A percentile compares a stretch with the other conserved stretches of the same genome.
These are phyloP conservation scores for Echinochloa phyllopogon DNA, from an alignment of 176 grass and related monocot genomes.

Conservation along the genomic window DNA sequence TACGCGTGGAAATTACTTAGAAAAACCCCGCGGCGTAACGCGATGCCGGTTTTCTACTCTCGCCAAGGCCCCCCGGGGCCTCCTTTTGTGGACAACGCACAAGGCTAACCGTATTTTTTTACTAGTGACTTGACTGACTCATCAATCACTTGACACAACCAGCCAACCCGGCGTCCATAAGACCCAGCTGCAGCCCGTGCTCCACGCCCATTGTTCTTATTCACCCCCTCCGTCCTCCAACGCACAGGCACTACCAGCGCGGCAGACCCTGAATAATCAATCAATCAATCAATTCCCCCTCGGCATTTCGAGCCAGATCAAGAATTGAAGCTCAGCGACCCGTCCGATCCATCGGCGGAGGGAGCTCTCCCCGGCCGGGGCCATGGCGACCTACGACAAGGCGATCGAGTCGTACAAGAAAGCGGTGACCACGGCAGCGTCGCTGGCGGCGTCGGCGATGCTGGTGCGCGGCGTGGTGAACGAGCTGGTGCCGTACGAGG, in stretches of 20 bases:
- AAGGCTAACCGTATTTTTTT: neutral
- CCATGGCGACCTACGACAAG: conserved; percentile 64
- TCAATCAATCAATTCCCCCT: neutral
- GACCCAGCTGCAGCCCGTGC: conserved; percentile 10
- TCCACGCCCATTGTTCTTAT: neutral
- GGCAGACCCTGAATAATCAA: neutral
- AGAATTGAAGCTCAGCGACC: too few relatives aligned
- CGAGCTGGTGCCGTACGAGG: conserved; percentile 75
- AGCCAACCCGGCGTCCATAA: conserved; percentile 36
- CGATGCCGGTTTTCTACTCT: conserved; percentile 31
- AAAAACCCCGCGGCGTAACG: too few relatives aligned
- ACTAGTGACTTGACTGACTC: conserved; percentile 11
- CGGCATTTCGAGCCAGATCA: neutral
- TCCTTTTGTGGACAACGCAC: conserved; percentile 39
- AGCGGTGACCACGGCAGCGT: conserved; percentile 66
- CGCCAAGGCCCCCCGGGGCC: neutral
- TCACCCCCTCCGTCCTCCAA: conserved; percentile 7
- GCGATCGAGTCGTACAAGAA: conserved; percentile 78
- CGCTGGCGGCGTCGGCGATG: conserved; percentile 76
- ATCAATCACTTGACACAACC: conserved; percentile 9
- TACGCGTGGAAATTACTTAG: conserved; percentile 29
- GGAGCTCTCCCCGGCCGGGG: neutral
- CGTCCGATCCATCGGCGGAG: too few relatives aligned
- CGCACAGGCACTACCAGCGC: conserved; percentile 10
- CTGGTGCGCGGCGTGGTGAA: conserved; percentile 71